These are phyloP conservation scores for Narthecium ossifragum DNA, from an alignment of 106 monocot species.

Conservation along the genomic window DNA sequence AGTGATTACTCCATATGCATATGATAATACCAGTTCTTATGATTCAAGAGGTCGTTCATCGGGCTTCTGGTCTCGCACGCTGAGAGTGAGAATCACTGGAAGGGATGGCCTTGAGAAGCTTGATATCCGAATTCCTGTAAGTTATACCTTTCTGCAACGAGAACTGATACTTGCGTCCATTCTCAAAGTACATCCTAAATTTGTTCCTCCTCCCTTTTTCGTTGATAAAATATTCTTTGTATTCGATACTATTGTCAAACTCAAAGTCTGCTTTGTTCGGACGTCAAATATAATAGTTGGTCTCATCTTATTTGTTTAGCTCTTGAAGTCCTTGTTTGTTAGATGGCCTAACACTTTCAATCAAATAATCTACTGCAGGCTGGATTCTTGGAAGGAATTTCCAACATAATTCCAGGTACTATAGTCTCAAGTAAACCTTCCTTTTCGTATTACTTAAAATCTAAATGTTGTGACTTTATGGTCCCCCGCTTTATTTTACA, in stretches of 20 bases:
- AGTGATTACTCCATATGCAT: slow-evolving; percentile 52
- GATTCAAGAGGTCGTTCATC: slow-evolving; percentile 35
- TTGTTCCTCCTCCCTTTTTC: no score
- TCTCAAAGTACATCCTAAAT: no score
- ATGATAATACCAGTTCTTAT: slow-evolving; percentile 32
- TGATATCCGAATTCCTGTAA: slow-evolving; percentile 85
- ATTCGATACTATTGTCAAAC: no score
- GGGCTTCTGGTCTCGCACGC: slow-evolving; percentile 66
- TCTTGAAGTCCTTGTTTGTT: not conserved
- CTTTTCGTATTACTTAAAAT: no score
- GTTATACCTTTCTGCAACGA: slow-evolving; percentile 10
- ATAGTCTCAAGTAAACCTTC: not conserved
- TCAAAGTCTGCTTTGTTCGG: no score
- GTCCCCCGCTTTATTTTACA: slow-evolving; percentile 18
- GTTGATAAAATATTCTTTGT: no score
- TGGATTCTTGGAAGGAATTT: slow-evolving; percentile 77
- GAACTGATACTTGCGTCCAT: no score
- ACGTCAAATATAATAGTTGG: no score
- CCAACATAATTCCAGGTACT: slow-evolving; percentile 77
- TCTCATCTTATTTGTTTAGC: no score
- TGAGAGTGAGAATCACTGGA: slow-evolving; percentile 86
- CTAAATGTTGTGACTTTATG: not conserved
- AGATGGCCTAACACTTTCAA: not conserved
- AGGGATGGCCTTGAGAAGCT: slow-evolving; percentile 75
- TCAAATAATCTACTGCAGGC: slow-evolving; percentile 34